These are phyloP conservation scores for Entophlyctis helioformis DNA, from an alignment of 192 early-diverging fungal genomes.

Conservation along the genomic window DNA sequence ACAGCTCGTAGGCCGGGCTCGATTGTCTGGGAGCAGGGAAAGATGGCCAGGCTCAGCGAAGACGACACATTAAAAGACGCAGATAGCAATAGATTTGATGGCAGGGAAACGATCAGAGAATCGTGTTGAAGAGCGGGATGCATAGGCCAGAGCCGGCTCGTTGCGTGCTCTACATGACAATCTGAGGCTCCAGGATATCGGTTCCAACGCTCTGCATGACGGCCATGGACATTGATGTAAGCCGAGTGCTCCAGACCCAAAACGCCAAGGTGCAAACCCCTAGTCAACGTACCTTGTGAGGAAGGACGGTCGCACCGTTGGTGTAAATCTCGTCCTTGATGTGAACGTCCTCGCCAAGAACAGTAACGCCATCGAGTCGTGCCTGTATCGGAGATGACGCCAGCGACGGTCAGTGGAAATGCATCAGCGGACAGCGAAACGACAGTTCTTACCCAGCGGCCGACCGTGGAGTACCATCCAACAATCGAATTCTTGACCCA, in stretches of 20 bases:
- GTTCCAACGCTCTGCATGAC: slow-evolving; percentile 9
- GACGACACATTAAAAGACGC: no score
- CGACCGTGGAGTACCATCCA: slow-evolving; percentile 92
- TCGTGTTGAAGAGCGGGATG: no score
- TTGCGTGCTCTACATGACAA: slow-evolving; percentile 34
- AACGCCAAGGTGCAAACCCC: no score
- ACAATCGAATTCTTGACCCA: slow-evolving; percentile 88
- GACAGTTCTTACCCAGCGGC: slow-evolving; percentile 53
- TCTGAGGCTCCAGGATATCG: slow-evolving; percentile 20
- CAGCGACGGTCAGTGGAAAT: no score
- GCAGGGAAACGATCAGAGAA: no score
- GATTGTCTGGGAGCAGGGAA: no score
- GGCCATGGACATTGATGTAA: neutral
- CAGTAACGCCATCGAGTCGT: slow-evolving; percentile 84
- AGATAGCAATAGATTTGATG: no score
- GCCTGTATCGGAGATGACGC: slow-evolving; percentile 29
- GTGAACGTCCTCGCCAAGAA: slow-evolving; percentile 94
- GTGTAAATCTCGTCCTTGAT: slow-evolving; percentile 67
- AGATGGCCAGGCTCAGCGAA: no score
- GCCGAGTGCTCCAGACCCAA: neutral
- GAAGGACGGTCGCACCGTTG: slow-evolving; percentile 37
- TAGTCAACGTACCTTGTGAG: slow-evolving; percentile 30
- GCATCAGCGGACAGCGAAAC: no score
- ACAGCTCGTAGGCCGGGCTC: no score
- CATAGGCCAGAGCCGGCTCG: no score